Evolutionary conservation across 306 rosid species (phyloP).

Genomic region (Cercis canadensis): DNA sequence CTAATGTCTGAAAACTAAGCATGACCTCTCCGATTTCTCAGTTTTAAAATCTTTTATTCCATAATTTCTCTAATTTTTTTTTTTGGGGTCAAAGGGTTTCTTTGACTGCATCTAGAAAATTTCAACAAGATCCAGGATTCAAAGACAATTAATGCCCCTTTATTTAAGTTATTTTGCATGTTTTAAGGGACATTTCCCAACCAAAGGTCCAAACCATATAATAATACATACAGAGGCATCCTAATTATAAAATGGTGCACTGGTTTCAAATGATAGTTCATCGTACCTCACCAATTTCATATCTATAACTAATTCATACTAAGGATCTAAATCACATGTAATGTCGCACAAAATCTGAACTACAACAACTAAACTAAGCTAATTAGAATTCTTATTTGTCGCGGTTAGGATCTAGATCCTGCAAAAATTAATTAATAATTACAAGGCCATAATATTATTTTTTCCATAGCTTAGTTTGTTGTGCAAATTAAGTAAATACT

Average conservation of each 20-base stretch:
- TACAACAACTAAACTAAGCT: conserved; percentile 21
- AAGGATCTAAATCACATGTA: conserved; percentile 48
- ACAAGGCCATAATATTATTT: too few relatives aligned
- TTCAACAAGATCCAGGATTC: not conserved
- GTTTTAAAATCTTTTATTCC: too few relatives aligned
- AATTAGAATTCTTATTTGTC: not conserved
- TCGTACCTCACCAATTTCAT: not conserved
- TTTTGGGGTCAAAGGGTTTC: too few relatives aligned
- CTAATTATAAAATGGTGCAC: too few relatives aligned
- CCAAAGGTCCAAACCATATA: too few relatives aligned
- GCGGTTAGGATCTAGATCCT: not conserved
- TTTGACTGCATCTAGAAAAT: not conserved
- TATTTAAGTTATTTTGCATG: not conserved
- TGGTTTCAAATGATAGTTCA: not conserved
- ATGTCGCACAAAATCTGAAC: conserved; percentile 25
- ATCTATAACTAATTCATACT: conserved; percentile 4
- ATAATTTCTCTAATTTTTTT: too few relatives aligned
- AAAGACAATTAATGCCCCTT: not conserved
- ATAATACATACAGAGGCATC: too few relatives aligned
- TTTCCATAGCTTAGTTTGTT: not conserved
- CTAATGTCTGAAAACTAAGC: too few relatives aligned
- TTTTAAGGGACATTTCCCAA: not conserved
- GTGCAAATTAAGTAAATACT: conserved; percentile 1
- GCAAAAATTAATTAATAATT: not conserved
- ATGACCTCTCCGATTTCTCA: too few relatives aligned